Evolutionary conservation across 441 rosid genomes (phyloP), one percentile per base, ranked within the genome.

Genomic region (Omphalea diandra): DNA sequence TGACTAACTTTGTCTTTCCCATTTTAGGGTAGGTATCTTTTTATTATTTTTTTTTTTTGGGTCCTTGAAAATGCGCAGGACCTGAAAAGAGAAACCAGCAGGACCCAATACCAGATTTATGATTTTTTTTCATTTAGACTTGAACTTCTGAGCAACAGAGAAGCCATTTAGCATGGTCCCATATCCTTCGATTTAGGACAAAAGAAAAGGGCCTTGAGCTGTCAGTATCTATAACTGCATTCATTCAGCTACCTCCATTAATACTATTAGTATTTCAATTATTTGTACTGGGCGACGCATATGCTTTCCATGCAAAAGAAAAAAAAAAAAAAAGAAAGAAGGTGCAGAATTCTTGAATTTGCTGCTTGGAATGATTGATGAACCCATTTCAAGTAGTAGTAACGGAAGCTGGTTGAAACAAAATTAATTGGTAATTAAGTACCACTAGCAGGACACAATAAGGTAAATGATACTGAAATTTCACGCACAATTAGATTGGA

Each of bases 151-250:
- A 49, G 57, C 59, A 4, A 31, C 29, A 50, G 17, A 47, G 24
- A 65, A 54, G 63, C 71, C 50, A 52, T 54, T 54, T 18, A 5
- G 15, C n/a, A 17, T 57, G 54, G 65, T 57, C 62, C 59, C 40
- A 53, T 70, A 68, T n/a, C 50, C 20, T 10, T 24, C 70, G 38
- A 20, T 8, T 54, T 31, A 20, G 10, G 77, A 75, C 77, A 82
- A 74, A 52, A 20, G 4, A 32, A 18, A 36, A 20, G 20, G 22
- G 26, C 56, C 52, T 44, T 9, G 70, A 44, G 35, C 33, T 56
- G 82, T 78, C 82, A 1, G 31, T 71, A 54, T 70, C 74, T 22
- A 12, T 78, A 76, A 67, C 40, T 74, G 40, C 63, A 80, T 72
- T 14, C 63, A 73, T 71, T 62, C 68, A 70, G 68, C 40, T 57